Conservation (phyloP, 1,284 basidiomycete species). For the Bondarzewia mesenterica region DNA sequence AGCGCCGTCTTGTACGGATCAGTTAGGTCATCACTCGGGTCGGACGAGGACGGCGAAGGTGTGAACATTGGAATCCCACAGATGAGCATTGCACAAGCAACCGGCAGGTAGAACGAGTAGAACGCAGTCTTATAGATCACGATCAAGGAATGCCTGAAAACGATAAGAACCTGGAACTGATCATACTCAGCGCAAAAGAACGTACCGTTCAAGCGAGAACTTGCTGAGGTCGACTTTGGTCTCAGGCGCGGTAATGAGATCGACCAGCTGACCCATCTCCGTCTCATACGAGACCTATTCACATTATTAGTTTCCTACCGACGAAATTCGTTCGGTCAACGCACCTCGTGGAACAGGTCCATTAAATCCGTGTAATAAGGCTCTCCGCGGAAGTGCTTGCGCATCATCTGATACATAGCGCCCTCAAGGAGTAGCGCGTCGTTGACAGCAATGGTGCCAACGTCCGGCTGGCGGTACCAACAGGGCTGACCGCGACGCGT, state of each 20-base stretch:
- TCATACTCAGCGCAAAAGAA: slow-evolving; percentile 1
- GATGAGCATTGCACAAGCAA: slow-evolving; percentile 88
- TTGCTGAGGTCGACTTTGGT: slow-evolving; percentile 80
- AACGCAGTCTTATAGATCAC: slow-evolving; percentile 97
- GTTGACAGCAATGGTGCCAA: slow-evolving; percentile 92
- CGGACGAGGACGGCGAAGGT: slow-evolving; percentile 96
- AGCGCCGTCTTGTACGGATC: slow-evolving; percentile 75
- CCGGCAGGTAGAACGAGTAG: slow-evolving; percentile 98
- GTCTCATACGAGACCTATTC: slow-evolving; percentile 96
- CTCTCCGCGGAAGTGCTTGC: slow-evolving; percentile 80
- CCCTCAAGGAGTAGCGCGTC: slow-evolving; percentile 96
- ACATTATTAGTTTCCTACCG: slow-evolving; percentile 36
- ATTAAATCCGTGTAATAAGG: slow-evolving; percentile 84
- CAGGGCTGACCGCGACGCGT: slow-evolving; percentile 98
- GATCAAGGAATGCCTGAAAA: slow-evolving; percentile 78
- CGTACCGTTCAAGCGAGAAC: slow-evolving; percentile 81
- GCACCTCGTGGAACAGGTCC: slow-evolving; percentile 86
- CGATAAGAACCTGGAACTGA: neutral
- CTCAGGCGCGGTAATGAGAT: slow-evolving; percentile 93
- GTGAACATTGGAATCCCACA: slow-evolving; percentile 70
- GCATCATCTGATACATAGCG: slow-evolving; percentile 88
- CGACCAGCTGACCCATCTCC: slow-evolving; percentile 93
- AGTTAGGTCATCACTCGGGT: slow-evolving; percentile 35
- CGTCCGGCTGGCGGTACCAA: slow-evolving; percentile 78
- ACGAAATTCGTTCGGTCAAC: slow-evolving; percentile 18